A percentile compares a stretch with the other conserved stretches of the same genome.
Evolutionary conservation across 2,329 filamentous ascomycete genomes (phyloP).

Genomic region (Phaeosphaeria sp.): DNA sequence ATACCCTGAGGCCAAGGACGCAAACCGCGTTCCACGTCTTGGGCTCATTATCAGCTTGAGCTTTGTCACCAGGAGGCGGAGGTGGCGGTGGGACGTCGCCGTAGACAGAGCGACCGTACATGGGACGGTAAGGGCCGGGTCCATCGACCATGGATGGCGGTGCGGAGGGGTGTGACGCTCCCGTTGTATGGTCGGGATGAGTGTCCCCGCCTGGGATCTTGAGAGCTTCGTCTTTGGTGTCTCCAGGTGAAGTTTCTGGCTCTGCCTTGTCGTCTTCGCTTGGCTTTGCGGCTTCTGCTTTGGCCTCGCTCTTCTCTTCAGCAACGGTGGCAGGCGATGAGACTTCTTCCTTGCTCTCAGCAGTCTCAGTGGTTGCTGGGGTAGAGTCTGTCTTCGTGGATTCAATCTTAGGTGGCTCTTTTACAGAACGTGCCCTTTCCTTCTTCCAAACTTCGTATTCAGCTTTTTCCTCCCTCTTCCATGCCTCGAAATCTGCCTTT

Average conservation of each 20-base stretch:
- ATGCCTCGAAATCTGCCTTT: constrained; percentile 39
- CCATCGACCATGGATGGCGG: neutral
- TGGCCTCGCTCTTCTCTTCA: constrained; percentile 2
- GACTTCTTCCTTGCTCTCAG: neutral
- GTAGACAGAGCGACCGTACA: constrained; percentile 4
- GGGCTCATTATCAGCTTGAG: constrained; percentile 18
- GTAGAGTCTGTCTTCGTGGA: neutral
- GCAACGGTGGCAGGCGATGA: neutral
- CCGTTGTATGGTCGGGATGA: neutral
- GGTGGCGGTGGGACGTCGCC: constrained; percentile 6
- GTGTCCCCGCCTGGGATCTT: neutral
- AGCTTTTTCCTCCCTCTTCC: constrained; percentile 40
- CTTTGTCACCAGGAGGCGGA: neutral
- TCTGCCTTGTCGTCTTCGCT: constrained; percentile 6
- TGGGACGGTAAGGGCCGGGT: neutral
- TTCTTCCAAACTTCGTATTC: constrained; percentile 34
- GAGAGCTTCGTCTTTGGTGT: neutral
- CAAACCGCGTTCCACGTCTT: constrained; percentile 67
- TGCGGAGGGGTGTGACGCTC: neutral
- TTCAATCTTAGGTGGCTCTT: constrained; percentile 11
- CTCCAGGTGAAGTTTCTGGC: neutral
- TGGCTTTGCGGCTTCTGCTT: neutral
- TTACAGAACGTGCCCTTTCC: constrained; percentile 13
- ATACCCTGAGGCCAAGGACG: constrained; percentile 65
- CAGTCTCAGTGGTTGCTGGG: neutral